Evolutionary conservation across 345 rosid species (phyloP).

Genomic region (Eucalyptus brandiana): DNA sequence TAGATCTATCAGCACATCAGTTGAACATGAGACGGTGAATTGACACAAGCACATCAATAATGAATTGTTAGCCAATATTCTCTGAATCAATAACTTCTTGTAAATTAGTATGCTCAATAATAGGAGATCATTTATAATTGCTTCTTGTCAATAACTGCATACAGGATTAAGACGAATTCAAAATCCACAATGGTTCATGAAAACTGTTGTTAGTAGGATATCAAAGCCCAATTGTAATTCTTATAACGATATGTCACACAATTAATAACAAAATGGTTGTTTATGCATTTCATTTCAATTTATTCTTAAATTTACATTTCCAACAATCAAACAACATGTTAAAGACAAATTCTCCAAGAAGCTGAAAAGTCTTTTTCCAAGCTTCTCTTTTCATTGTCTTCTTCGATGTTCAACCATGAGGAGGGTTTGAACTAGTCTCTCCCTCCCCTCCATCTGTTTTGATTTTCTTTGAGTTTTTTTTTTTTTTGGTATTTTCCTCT

Average conservation of each 20-base stretch:
- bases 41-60: background rate
- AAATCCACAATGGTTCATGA: background rate
- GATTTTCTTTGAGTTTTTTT: no score
- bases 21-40: background rate
- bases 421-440: no score
- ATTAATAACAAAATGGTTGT: background rate
- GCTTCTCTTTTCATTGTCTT: no score
- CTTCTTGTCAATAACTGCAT: background rate
- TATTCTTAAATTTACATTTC: background rate
- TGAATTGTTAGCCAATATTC: background rate
- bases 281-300: background rate
- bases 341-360: no score
- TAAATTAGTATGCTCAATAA: background rate
- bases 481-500: no score
- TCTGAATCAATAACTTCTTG: background rate
- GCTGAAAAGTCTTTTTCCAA: no score
- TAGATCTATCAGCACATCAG: fast-evolving
- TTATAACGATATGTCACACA: fast-evolving
- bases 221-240: background rate
- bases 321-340: background rate
- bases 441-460: no score
- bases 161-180: background rate
- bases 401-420: no score
- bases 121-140: background rate
- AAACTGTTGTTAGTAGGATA: fast-evolving